A percentile compares a stretch with the other conserved stretches of the same genome.
These are phyloP conservation scores for Alisma plantagoaquatica DNA, from an alignment of 106 monocot species.

Conservation along the genomic window DNA sequence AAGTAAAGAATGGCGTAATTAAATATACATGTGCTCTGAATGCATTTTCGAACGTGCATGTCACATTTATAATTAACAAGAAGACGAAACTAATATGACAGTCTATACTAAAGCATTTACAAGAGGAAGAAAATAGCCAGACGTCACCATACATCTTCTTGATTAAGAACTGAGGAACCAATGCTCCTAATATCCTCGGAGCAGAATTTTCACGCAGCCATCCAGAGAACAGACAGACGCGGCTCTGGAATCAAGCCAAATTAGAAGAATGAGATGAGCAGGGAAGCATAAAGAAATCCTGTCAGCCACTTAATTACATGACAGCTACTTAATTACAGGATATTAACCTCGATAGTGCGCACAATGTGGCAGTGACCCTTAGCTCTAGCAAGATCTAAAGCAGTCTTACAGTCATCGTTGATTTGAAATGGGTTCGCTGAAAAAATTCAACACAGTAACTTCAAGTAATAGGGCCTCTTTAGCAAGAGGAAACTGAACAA, in stretches of 20 bases:
- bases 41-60: no score
- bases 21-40: no score
- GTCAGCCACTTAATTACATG: no score
- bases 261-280: no score
- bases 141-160: slow-evolving; percentile 53
- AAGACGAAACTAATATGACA: no score
- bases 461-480: slow-evolving; percentile 2
- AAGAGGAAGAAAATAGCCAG: neutral
- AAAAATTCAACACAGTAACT: neutral
- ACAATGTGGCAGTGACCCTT: slow-evolving; percentile 78
- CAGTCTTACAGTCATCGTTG: slow-evolving; percentile 85
- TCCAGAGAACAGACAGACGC: slow-evolving; percentile 64
- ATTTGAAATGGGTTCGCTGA: slow-evolving; percentile 65
- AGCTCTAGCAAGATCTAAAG: slow-evolving; percentile 84
- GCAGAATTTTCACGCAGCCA: slow-evolving; percentile 73
- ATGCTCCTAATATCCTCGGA: slow-evolving; percentile 65
- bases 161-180: slow-evolving; percentile 56
- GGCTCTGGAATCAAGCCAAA: slow-evolving; percentile 33
- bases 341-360: slow-evolving; percentile 85
- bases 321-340: no score
- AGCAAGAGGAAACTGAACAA: no score
- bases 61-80: no score
- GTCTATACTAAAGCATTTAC: no score
- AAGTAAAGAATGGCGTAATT: no score
- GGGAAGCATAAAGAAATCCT: no score